Evolutionary conservation across 108 stramenopile genomes (phyloP), one percentile per base, ranked within the genome.

Genomic region (Cyclostephanos invisitatus): DNA sequence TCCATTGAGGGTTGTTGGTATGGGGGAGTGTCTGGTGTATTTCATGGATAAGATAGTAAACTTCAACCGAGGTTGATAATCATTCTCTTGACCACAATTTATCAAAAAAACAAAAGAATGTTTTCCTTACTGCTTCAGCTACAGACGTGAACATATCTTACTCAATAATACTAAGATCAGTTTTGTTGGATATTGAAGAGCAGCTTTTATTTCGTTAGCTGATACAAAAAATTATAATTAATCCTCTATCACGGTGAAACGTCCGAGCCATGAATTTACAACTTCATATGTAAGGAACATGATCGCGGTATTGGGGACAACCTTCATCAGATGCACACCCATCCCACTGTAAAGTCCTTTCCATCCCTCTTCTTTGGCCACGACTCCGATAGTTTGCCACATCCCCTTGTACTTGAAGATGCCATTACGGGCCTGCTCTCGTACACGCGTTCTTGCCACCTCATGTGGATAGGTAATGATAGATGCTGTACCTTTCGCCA

Each of bases 381-480:
- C 85, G 37, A 90, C 40, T n/a, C 72, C 70, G 63, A 97, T 72
- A 1, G 93, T 88, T 51, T 95, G 91, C 95, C 95, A 96, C 94
- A 97, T 96, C 5, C 97, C 92, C 15, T 56, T 91, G 83, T 97
- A 97, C 71, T 94, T 94, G 81, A 93, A 96, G 22, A 95, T 85
- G 18, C 97, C 97, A 56, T 84, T 79, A 15, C 82, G 70, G 5
- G 91, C 94, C 74, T 96, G 96, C 78, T 98, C 97, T 38, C 97
- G 69, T 65, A 98, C 56, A 27, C 97, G 68, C 0, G 97, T 98
- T 28, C 97, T 83, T 21, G 95, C 94, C 21, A 98, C 97, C 73
- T 98, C 97, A 79, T 98, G 97, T 9, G 97, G 97, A 81, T 98
- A 98, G 5, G 96, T 95, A 28, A 83, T 66, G 17, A 92, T 78